A percentile compares a stretch with the other conserved stretches of the same genome.
Evolutionary conservation across 345 rosid species (phyloP).

Genomic region (Rhodamnia argentea): DNA sequence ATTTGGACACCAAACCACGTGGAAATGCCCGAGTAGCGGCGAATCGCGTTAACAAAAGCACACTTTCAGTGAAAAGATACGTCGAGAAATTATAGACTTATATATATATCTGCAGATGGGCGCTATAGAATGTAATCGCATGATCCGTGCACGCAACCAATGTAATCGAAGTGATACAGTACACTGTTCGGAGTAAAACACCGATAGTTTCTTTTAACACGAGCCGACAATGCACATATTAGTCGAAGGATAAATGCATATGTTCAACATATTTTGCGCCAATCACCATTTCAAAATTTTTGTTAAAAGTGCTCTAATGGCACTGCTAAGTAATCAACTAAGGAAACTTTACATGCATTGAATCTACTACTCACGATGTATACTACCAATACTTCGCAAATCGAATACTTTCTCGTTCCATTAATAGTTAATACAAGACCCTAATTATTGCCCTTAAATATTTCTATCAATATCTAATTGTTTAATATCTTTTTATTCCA

Average conservation of each 20-base stretch:
- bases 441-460: background rate
- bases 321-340: background rate
- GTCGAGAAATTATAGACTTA: no score
- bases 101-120: background rate
- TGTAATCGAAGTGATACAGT: background rate
- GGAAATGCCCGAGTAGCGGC: background rate
- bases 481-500: background rate
- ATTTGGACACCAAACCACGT: background rate
- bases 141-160: background rate
- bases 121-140: background rate
- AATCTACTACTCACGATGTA: background rate
- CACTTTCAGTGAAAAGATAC: background rate
- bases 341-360: background rate
- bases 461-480: background rate
- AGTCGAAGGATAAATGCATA: background rate
- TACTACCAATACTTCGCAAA: background rate
- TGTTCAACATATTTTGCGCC: no score
- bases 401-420: background rate
- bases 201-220: background rate
- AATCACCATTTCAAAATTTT: background rate
- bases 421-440: background rate
- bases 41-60: background rate
- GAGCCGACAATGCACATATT: background rate
- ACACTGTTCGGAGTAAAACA: background rate
- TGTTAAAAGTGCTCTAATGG: background rate